Evolutionary conservation across 2,329 filamentous ascomycete genomes (phyloP), one percentile per base, ranked within the genome.

Genomic region (Calonectria hongkongensis): DNA sequence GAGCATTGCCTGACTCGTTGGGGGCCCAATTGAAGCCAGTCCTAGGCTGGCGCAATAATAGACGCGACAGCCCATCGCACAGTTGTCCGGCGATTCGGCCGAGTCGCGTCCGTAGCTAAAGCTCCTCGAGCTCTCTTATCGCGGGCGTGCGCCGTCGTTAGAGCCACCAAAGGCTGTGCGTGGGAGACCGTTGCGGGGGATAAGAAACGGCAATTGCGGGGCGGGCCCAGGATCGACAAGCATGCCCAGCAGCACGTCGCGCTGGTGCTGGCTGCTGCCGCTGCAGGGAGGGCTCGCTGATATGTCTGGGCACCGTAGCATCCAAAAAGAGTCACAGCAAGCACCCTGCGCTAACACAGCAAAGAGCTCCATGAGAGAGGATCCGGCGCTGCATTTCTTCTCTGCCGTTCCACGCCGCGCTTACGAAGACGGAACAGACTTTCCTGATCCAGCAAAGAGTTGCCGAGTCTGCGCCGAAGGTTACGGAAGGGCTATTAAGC

Each of bases 401-500:
- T 39, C 18, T 36, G 30, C 21, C 33, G 54, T 58, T 39, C 54
- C 54, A 58, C 33, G 41, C 41, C 15, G 8, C 16, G 16, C 30
- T 58, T 21, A 56, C 51, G 51, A 25, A 56, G 30, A 36, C 12
- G 36, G 36, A 60, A 43, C 56, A n/a, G 43, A 9, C 43, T n/a
- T 45, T n/a, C 43, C 43, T n/a, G 43, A n/a, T 45, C 18, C 56
- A 43, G 39, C 27, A 62, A 28, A 62, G 39, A 58, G 45, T 72
- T 60, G 54, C 70, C 70, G 70, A 72, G 27, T 50, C 66, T 60
- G 58, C 66, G 36, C 70, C 70, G 70, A 69, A 66, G 25, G 58
- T 18, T 62, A 63, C 66, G 41, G 66, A 70, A 70, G 60, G 70
- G 70, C 45, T 70, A 79, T 27, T 60, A 79, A 58, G 78, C 78